phyloP scores from a whole-genome alignment of 495 filamentous ascomycete genomes.

The Neurospora tetrasperma region DNA sequence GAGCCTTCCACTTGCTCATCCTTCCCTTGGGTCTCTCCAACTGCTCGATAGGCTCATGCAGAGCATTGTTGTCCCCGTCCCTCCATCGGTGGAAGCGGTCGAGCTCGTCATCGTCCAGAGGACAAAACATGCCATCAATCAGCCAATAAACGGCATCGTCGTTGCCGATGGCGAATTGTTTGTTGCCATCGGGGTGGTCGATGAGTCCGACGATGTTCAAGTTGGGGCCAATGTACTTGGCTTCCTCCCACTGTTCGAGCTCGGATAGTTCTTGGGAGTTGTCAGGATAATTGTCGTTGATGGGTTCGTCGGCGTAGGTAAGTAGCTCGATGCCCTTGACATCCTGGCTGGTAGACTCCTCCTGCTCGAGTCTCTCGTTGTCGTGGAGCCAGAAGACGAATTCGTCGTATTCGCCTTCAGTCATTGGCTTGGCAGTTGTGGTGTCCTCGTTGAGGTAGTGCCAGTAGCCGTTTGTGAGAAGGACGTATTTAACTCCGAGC shows the following conservation, averaged over 20 bases:
- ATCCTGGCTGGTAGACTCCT: too few species aligned
- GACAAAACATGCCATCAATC: not conserved
- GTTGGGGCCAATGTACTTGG: not conserved
- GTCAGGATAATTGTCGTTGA: too few species aligned
- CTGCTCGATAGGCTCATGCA: fast-evolving
- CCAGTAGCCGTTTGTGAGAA: not conserved
- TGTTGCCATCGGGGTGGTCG: not conserved
- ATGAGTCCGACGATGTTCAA: not conserved
- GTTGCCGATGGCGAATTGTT: fast-evolving
- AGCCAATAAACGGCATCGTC: not conserved
- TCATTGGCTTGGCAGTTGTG: fast-evolving
- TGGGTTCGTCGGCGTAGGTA: too few species aligned
- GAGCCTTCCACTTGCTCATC: not conserved
- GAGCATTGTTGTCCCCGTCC: fast-evolving
- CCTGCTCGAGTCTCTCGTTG: too few species aligned
- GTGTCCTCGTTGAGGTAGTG: not conserved
- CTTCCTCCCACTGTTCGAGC: not conserved
- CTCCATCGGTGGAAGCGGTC: not conserved
- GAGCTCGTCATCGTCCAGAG: not conserved
- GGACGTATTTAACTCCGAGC: fast-evolving
- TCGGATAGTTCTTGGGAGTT: too few species aligned
- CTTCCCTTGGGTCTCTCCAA: not conserved
- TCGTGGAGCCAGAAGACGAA: not conserved
- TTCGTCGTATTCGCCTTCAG: not conserved
- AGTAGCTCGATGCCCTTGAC: too few species aligned